Base-by-base conservation (phyloP, 768 basidiomycete species). In the Boletus subcaerulescens region DNA sequence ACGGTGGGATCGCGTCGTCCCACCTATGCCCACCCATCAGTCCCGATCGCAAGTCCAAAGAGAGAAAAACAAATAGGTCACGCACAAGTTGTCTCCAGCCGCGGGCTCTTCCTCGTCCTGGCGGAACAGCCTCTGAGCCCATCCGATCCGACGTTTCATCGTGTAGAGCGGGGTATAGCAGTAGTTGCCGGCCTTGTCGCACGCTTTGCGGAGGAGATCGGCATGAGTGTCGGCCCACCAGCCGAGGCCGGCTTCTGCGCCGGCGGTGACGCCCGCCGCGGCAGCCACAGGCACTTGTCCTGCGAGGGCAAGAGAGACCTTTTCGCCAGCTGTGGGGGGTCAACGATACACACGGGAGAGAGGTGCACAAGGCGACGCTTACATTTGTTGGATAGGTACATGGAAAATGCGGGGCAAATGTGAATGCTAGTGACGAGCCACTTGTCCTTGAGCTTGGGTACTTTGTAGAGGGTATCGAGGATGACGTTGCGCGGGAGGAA, bases 321-420 rank as follows among this genome's bases (percentile, higher is more conserved):
- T 64, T 32, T 70, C 60, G 5, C 65, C 65, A 6, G 59, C 70
- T 69, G 41, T 20, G 45, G 11, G 17, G 12, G 31, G 38, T 61
- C 44, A 50, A 9, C 4, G 17, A 39, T 22, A 13, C 9, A 26
- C 43, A 26, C 8, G 36, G 9, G 2, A 24, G 24, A 24, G 24
- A 3, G 47, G 11, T 22, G 22, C 33, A 12, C 22, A 5, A 1
- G 46, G 20, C 5, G 2, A 13, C 18, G 10, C n/a, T 33, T 32
- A 65, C 63, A 54, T 41, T 66, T 72, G 47, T 68, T 56, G 31
- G 68, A 70, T 29, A 72, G 58, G 18, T 70, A 76, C 64, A 73
- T 65, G 45, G 64, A 66, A 24, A 60, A 66, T 1, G 73, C 74
- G 12, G 71, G 72, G 45, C 71, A 76, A 5, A 56, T 12, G 48